These are phyloP conservation scores for Amorphotheca resinae DNA, from an alignment of 495 filamentous ascomycete species.

Conservation along the genomic window DNA sequence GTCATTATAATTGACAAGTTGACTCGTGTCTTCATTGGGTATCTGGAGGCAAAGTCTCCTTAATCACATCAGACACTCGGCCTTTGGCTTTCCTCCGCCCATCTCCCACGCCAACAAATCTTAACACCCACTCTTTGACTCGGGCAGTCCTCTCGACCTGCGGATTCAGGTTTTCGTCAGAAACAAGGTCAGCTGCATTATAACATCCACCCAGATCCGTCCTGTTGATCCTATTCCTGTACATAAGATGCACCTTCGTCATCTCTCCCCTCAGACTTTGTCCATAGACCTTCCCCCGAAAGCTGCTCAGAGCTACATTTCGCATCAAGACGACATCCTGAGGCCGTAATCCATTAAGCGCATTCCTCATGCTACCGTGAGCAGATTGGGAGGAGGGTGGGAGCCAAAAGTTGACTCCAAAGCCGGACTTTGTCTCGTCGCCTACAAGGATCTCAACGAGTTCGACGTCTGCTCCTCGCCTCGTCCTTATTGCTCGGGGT, in stretches of 20 bases:
- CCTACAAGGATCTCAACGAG: slow-evolving; percentile 71
- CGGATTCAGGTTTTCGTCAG: slow-evolving; percentile 26
- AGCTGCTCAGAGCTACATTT: slow-evolving; percentile 65
- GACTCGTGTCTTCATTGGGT: too few species aligned
- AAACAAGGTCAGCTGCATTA: slow-evolving; percentile 28
- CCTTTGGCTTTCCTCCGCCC: background rate
- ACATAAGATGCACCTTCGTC: slow-evolving; percentile 60
- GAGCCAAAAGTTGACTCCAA: slow-evolving; percentile 78
- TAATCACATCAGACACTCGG: background rate
- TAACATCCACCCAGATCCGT: slow-evolving; percentile 30
- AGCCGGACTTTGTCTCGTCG: slow-evolving; percentile 74
- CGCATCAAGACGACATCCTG: slow-evolving; percentile 65
- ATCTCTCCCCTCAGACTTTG: slow-evolving; percentile 56
- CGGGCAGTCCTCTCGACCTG: slow-evolving; percentile 49
- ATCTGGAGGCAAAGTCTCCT: slow-evolving; percentile 34
- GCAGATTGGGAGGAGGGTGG: slow-evolving; percentile 22
- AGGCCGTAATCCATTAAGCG: slow-evolving; percentile 41
- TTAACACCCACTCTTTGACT: slow-evolving; percentile 62
- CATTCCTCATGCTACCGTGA: slow-evolving; percentile 27
- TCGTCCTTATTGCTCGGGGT: slow-evolving; percentile 42
- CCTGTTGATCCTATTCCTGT: slow-evolving; percentile 32
- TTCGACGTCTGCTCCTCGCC: slow-evolving; percentile 41
- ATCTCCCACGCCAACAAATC: slow-evolving; percentile 46
- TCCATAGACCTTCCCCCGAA: slow-evolving; percentile 63
- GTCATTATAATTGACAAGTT: too few species aligned